Percentiles rank a stretch among this genome's conserved stretches.
Evolutionary conservation across 371 early-diverging fungal species (phyloP).

Genomic region (Mucor irregularis): DNA sequence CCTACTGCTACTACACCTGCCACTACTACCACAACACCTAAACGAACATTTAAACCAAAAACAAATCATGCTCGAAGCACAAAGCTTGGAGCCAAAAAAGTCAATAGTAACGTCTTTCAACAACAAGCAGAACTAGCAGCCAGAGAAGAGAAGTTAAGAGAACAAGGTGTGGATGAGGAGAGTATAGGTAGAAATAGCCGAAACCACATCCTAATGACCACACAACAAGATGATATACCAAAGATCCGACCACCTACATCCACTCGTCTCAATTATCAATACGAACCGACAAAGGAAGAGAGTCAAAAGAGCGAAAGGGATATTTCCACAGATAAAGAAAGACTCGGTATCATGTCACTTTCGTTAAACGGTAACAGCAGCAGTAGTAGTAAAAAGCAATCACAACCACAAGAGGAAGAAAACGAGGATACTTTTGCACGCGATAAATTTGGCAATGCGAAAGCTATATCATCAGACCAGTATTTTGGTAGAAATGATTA

Average conservation of each 20-base stretch:
- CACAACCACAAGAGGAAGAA: conserved; percentile 1
- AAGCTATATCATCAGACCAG: conserved; percentile 85
- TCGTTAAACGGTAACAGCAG: background rate
- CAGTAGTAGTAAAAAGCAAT: background rate
- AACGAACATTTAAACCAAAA: conserved; percentile 10
- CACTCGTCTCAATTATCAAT: conserved; percentile 6
- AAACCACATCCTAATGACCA: background rate
- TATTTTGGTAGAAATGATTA: conserved; percentile 81
- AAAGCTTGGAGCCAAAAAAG: conserved; percentile 24
- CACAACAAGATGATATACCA: conserved; percentile 2
- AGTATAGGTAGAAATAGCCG: conserved; percentile 9
- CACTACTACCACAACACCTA: background rate
- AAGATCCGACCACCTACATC: conserved; percentile 15
- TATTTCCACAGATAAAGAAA: background rate
- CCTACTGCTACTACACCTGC: background rate
- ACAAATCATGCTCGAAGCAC: background rate
- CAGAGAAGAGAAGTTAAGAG: conserved; percentile 14
- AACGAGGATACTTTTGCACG: conserved; percentile 44
- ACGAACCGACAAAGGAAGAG: background rate
- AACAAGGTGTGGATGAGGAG: conserved; percentile 8
- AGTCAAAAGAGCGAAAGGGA: background rate
- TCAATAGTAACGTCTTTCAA: conserved; percentile 19
- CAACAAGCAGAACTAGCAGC: conserved; percentile 18
- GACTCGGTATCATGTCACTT: conserved; percentile 15
- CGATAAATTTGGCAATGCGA: conserved; percentile 74